Base-by-base conservation (phyloP, 345 rosid species). In the Aurinia saxatilis region DNA sequence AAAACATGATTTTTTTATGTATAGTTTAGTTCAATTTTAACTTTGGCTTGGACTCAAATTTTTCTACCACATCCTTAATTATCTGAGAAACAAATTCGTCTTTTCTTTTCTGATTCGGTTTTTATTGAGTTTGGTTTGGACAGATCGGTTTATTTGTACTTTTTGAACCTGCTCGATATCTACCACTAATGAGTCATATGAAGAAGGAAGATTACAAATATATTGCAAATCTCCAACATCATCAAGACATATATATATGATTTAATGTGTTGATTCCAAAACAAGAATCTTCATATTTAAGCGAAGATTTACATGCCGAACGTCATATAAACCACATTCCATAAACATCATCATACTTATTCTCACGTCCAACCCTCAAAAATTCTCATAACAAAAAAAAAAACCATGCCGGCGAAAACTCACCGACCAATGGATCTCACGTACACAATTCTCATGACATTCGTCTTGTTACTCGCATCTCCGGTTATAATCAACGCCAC, bases 381-480 rank as follows among this genome's bases (percentile, higher is more conserved):
- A 57, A 11, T 7, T 19, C 18, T 66, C 13, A 37, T 37, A 1
- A 21, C 25, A 21, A 21, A 21, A 56, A 56, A 25, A 2, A 21
- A 56, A 56, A 25, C 1, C 42, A 67, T 67, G 72, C 45, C 27
- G 3, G 38, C 13, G 59, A 58, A 27, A 16, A 41, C 35, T 59
- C 30, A 15, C 60, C 30, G 8, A 30, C 21, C 48, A 1, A 53
- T 4, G 56, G 23, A 25, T 70, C 35, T 54, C 17, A 8, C 10
- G 6, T 68, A 34, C 45, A 46, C 30, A 11, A 21, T 62, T 36
- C 8, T 70, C 11, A 21, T 33, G 5, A 57, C 54, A 2, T 2
- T 27, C n/a, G n/a, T 60, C 16, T 31, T 60, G 55, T 44, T 60
- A 11, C 49, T 68, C 1, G 19, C 54, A 44, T 51, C 38, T 34